Conservation (phyloP, 768 basidiomycete genomes). For the Termitomyces sp. region DNA sequence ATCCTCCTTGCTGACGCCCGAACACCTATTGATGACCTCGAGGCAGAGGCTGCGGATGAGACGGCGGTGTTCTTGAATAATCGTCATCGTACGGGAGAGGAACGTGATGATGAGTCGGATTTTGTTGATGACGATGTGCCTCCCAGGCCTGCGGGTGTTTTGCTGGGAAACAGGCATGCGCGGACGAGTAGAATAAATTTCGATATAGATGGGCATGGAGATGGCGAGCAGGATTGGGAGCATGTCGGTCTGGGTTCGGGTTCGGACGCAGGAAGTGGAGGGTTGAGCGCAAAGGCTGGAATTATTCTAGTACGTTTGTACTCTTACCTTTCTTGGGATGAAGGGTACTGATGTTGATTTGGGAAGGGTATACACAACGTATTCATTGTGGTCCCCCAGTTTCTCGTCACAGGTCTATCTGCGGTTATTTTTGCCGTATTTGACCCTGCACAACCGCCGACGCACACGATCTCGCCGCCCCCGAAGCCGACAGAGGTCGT, state of each 20-base stretch:
- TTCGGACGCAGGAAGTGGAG: background rate
- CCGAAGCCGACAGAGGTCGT: slow-evolving; percentile 7
- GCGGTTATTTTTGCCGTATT: slow-evolving; percentile 83
- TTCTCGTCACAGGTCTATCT: slow-evolving; percentile 83
- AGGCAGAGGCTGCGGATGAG: slow-evolving; percentile 23
- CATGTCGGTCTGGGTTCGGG: slow-evolving; percentile 11
- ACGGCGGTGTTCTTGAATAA: slow-evolving; percentile 12
- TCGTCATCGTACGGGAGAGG: background rate
- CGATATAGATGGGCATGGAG: slow-evolving; percentile 13
- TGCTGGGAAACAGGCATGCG: slow-evolving; percentile 40
- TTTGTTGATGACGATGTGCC: slow-evolving; percentile 8
- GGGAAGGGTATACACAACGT: slow-evolving; percentile 90
- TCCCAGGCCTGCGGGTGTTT: slow-evolving; percentile 1
- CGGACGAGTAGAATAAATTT: slow-evolving; percentile 45
- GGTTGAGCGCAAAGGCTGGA: slow-evolving; percentile 79
- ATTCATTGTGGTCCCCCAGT: slow-evolving; percentile 91
- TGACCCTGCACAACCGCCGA: slow-evolving; percentile 50
- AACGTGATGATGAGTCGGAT: slow-evolving; percentile 1
- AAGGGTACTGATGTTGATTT: background rate
- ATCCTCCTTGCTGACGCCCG: slow-evolving; percentile 43
- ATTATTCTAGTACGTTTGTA: slow-evolving; percentile 65
- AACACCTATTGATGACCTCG: slow-evolving; percentile 26
- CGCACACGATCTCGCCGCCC: slow-evolving; percentile 1
- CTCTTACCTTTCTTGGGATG: background rate
- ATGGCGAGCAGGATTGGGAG: slow-evolving; percentile 20